These are phyloP conservation scores for Botrytis cinerea DNA, from an alignment of 2,329 filamentous ascomycete genomes.

Conservation along the genomic window DNA sequence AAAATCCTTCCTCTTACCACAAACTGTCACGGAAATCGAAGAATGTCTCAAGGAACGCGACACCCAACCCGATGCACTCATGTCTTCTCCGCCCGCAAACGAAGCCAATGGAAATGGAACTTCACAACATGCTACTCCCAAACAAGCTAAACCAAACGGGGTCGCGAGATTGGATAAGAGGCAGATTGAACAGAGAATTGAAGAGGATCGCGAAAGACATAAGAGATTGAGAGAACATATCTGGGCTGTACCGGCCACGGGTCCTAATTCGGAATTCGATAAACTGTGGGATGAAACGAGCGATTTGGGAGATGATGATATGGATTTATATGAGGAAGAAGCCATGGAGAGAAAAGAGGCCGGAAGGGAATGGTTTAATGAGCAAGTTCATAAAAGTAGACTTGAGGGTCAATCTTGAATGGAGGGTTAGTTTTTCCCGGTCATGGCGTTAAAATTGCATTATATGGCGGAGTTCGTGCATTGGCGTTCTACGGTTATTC, in stretches of 20 bases:
- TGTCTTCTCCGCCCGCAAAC: constrained; percentile 23
- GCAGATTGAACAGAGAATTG: constrained; percentile 92
- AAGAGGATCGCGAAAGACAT: constrained; percentile 93
- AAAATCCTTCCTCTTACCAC: constrained; percentile 71
- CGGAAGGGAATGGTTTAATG: constrained; percentile 37
- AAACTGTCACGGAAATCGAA: constrained; percentile 78
- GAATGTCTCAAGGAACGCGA: constrained; percentile 75
- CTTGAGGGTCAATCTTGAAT: neutral
- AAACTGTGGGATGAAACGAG: constrained; percentile 86
- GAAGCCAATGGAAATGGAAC: constrained; percentile 34
- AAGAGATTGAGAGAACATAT: constrained; percentile 90
- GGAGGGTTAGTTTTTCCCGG: neutral
- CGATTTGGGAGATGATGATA: constrained; percentile 85
- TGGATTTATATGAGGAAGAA: constrained; percentile 75
- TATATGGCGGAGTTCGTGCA: neutral
- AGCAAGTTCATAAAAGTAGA: constrained; percentile 27
- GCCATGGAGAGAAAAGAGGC: constrained; percentile 40
- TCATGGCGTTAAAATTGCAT: neutral
- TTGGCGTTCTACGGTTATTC: neutral
- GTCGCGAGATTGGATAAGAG: constrained; percentile 69
- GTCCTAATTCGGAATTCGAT: constrained; percentile 61
- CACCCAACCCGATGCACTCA: constrained; percentile 30
- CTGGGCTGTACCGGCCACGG: constrained; percentile 75
- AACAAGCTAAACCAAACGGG: constrained; percentile 20
- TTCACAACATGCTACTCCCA: constrained; percentile 21